Conservation (phyloP, 306 rosid genomes). For the Cicer yamashitae region DNA sequence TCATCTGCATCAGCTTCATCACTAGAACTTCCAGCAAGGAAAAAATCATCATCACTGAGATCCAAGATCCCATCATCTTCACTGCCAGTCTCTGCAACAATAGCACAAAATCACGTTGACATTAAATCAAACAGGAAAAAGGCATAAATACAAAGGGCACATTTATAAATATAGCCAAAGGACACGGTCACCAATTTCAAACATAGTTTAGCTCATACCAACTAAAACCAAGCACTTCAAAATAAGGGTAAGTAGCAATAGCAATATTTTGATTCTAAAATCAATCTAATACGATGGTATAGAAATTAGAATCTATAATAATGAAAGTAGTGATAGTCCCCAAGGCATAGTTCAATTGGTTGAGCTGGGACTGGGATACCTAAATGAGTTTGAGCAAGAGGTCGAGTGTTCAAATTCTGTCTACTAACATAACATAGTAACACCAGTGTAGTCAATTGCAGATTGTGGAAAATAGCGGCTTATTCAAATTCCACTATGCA, state of each 20-base stretch:
- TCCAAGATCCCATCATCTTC: constrained; percentile 97
- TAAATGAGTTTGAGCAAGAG: too few relatives aligned
- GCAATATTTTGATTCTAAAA: constrained; percentile 22
- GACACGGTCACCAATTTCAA: background rate
- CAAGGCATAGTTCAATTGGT: background rate
- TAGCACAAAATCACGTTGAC: constrained; percentile 2
- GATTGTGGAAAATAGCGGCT: too few relatives aligned
- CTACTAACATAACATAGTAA: background rate
- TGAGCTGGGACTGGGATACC: background rate
- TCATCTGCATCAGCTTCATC: constrained; percentile 98
- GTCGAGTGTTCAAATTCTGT: background rate
- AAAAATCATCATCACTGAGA: constrained; percentile 96
- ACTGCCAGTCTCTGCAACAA: constrained; percentile 86
- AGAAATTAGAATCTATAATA: background rate
- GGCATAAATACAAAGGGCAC: constrained; percentile 18
- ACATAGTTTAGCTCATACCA: background rate
- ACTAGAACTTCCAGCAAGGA: constrained; percentile 82
- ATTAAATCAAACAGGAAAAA: constrained; percentile 8
- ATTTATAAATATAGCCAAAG: background rate
- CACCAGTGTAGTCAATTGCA: too few relatives aligned
- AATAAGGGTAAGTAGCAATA: constrained; percentile 19
- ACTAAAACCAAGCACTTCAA: constrained; percentile 29
- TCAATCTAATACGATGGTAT: background rate
- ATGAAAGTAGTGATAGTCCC: background rate
- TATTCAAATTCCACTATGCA: too few relatives aligned